phyloP scores from a whole-genome alignment of 2,329 filamentous ascomycete species.

The Penicillium sp. region DNA sequence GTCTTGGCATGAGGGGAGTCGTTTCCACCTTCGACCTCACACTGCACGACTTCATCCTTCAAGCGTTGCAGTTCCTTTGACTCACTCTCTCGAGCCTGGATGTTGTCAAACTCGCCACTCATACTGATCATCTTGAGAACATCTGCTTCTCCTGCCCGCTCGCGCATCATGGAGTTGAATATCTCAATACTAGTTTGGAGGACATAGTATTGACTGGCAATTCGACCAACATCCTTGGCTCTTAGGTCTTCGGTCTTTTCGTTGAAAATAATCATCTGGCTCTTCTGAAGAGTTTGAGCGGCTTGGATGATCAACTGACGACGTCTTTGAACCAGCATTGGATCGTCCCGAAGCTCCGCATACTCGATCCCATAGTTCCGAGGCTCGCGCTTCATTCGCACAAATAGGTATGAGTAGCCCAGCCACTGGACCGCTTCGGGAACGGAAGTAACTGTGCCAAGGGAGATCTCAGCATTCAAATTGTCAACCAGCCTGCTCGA shows the following conservation, averaged over 20 bases:
- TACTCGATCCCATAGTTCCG: conserved; percentile 93
- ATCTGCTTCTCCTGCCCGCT: conserved; percentile 82
- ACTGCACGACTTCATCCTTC: conserved; percentile 68
- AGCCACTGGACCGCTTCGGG: conserved; percentile 95
- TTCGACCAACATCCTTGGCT: conserved; percentile 91
- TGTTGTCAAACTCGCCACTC: conserved; percentile 97
- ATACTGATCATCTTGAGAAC: conserved; percentile 94
- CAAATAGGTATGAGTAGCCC: conserved; percentile 95
- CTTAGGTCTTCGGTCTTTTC: conserved; percentile 88
- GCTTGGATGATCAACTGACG: conserved; percentile 85
- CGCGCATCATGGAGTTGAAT: conserved; percentile 93
- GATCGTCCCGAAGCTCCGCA: conserved; percentile 85
- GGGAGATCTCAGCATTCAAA: conserved; percentile 86
- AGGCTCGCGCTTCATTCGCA: conserved; percentile 91
- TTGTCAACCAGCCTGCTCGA: conserved; percentile 94
- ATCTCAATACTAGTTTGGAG: conserved; percentile 90
- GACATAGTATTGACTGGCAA: conserved; percentile 96
- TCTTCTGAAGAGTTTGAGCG: conserved; percentile 80
- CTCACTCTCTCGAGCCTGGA: conserved; percentile 88
- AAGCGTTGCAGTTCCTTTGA: conserved; percentile 79
- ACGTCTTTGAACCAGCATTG: conserved; percentile 78
- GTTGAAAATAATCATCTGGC: conserved; percentile 99
- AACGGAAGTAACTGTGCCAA: conserved; percentile 94
- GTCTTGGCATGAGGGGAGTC: conserved; percentile 80
- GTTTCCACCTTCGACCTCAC: conserved; percentile 70